Base-by-base conservation (phyloP, 2,329 filamentous ascomycete species). In the Ascochyta rabiei region DNA sequence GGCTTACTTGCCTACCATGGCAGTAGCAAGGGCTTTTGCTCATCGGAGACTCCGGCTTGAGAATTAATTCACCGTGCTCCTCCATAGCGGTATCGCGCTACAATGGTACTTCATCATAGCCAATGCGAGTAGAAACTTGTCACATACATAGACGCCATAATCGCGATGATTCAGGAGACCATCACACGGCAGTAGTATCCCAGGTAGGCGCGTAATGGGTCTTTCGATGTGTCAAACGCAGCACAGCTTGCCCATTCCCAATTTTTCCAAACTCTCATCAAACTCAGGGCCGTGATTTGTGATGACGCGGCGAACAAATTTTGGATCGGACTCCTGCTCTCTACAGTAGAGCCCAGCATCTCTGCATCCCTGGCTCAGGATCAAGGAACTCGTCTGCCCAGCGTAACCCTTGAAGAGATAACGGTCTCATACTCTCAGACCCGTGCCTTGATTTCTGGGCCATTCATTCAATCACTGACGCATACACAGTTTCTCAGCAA, bases 1-100 rank as follows among this genome's bases (percentile, higher is more conserved):
- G 26, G 34, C 18, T 43, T 24, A 16, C 28, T 13, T 44, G n/a
- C 19, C 16, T 34, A 40, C 19, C 6, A 34, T 40, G 7, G 34
- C 45, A 30, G 28, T 43, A 39, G 26, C 24, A 13, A 48, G 12
- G 31, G 19, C 7, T 9, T 12, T 15, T 21, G 34, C 31, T 19
- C 21, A 18, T 45, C 51, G 51, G 51, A 40, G 39, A 23, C 44
- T 54, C 39, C 44, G 51, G 18, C 39, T 40, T 8, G 21, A 34
- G 10, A 16, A 21, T 38, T 21, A 31, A 30, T 4, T 23, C 13
- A 15, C 26, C 28, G 16, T 31, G 28, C 21, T 19, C 24, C 6
- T 19, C 18, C 33, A 19, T 16, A 21, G 6, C n/a, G 2, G 18
- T 16, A 3, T 12, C 6, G 18, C 24, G 35, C 18, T 18, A 33